Evolutionary conservation across 805 yeast species (phyloP).

Genomic region (Myxozyma sirexii): DNA sequence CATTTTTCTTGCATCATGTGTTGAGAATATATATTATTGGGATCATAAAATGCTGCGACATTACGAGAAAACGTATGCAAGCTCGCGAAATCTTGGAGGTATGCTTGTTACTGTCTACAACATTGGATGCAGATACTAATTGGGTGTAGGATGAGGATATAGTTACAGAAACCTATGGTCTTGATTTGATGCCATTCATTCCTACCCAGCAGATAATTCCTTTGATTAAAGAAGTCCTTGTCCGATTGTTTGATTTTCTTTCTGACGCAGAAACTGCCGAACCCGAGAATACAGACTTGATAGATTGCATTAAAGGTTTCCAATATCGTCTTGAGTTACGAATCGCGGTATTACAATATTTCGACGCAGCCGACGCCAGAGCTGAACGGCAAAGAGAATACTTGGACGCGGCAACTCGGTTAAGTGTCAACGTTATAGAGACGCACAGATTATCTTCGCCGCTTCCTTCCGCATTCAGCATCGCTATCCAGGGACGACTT

Average conservation of each 20-base stretch:
- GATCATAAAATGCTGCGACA: slow-evolving; percentile 18
- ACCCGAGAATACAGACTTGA: background rate
- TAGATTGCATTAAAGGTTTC: background rate
- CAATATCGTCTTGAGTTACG: background rate
- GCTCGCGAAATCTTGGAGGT: slow-evolving; percentile 24
- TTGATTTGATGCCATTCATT: slow-evolving; percentile 22
- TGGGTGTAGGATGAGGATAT: slow-evolving; percentile 31
- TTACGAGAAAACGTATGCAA: slow-evolving; percentile 10
- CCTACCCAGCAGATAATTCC: background rate
- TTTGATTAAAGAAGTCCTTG: background rate
- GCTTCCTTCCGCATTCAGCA: slow-evolving; percentile 24
- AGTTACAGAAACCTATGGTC: slow-evolving; percentile 24
- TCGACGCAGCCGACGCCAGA: background rate
- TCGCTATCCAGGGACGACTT: slow-evolving; percentile 31
- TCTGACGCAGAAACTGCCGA: background rate
- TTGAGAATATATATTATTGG: slow-evolving; percentile 25
- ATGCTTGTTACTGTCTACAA: too few species aligned
- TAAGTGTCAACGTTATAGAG: background rate
- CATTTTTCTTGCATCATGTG: slow-evolving; percentile 11
- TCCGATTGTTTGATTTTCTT: background rate
- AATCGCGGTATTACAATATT: background rate
- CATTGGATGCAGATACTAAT: background rate
- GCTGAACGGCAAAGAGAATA: background rate
- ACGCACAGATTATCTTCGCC: slow-evolving; percentile 8
- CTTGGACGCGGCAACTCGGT: background rate